Evolutionary conservation across 306 rosid genomes (phyloP).

Genomic region (Casuarina glauca): DNA sequence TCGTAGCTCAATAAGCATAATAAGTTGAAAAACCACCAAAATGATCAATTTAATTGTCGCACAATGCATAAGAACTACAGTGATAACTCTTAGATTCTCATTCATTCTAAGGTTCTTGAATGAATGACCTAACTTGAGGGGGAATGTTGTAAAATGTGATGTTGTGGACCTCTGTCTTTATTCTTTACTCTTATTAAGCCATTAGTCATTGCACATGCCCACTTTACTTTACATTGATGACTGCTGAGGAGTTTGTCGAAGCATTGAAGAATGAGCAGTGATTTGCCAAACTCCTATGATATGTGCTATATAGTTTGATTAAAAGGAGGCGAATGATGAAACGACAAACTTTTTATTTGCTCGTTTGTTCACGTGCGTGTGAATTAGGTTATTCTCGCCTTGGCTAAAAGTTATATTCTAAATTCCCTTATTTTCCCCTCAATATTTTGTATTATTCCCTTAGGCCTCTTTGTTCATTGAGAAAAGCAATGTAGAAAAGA

Average conservation of each 20-base stretch:
- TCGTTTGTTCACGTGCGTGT: neutral
- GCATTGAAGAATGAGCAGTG: conserved; percentile 33
- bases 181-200: too few species aligned
- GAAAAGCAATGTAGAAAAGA: neutral
- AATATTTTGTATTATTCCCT: neutral
- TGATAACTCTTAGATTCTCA: neutral
- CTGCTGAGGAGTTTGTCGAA: conserved; percentile 1
- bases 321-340: conserved; percentile 43
- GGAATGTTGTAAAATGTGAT: too few species aligned
- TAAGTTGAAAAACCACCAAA: neutral
- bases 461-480: neutral
- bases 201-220: too few species aligned
- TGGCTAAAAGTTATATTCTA: neutral
- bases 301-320: conserved; percentile 86
- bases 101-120: neutral
- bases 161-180: neutral
- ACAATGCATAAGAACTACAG: neutral
- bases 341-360: conserved; percentile 20
- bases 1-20: neutral
- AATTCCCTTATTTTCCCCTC: conserved; percentile 14
- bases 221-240: neutral
- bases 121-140: too few species aligned
- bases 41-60: neutral
- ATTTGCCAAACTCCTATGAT: conserved; percentile 91
- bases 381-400: conserved; percentile 23